Evolutionary conservation across 2,329 filamentous ascomycete genomes (phyloP), one percentile per base, ranked within the genome.

Genomic region (Aspergillus tanneri): DNA sequence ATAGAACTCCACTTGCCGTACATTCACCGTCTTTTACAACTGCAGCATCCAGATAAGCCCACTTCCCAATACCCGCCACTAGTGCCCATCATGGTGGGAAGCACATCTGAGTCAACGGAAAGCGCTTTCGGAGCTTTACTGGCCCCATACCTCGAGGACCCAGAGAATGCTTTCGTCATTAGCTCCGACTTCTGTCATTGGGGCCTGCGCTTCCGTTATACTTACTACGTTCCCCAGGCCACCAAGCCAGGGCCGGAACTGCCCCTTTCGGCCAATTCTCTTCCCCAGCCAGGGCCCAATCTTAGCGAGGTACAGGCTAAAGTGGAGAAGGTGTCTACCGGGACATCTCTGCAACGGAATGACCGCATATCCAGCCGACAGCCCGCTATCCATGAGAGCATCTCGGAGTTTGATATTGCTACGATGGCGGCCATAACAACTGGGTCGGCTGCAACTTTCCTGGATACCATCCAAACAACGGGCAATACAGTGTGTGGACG

Each of bases 121-220:
- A 80, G 81, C 41, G 73, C 69, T 1, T 82, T 87, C 47, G 93
- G 90, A 2, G 61, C 73, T 21, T 66, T 90, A n/a, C 75, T 99
- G 6, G 82, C 87, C 1, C 85, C 87, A 0, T 95, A 93, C 66
- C 73, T 99, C 5, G 76, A 77, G 25, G 87, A 96, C 58, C 81
- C 85, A 0, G 58, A 57, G 12, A 95, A 88, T 52, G 83, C 86
- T 1, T 96, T 97, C 65, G 80, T 99, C 52, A 80, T 97, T 54
- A 93, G 88, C 67, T 96, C 90, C 1, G 93, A 99, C 68, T 99
- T 99, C 68, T 96, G 92, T 56, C 93, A 99, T 70, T 99, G 93
- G 93, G 93, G 93, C 9, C 60, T 76, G 0, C 80, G 89, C 40
- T 99, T 96, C 69, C 76, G 80, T 46, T 99, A 97, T 69, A 88